phyloP scores from a whole-genome alignment of 1,139 yeast genomes.

The Geotrichum reessii region DNA sequence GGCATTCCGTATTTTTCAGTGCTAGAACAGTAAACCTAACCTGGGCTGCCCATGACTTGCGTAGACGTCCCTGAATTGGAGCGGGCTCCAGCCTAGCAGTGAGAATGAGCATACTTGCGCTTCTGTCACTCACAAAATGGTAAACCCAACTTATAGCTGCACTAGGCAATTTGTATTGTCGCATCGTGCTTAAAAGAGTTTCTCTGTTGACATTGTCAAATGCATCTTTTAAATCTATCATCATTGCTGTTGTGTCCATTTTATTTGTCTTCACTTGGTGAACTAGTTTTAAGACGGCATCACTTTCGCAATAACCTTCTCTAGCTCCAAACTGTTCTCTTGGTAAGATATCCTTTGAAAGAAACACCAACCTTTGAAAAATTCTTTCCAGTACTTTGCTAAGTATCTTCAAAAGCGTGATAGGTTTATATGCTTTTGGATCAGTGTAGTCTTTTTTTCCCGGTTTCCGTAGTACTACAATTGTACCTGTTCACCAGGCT shows the following conservation, averaged over 20 bases:
- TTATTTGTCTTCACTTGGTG: not conserved
- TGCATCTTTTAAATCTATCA: slow-evolving; percentile 22
- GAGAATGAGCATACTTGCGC: slow-evolving; percentile 1
- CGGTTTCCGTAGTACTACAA: slow-evolving; percentile 12
- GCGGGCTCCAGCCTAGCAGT: too few species aligned
- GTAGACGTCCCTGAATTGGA: too few species aligned
- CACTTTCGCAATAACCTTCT: slow-evolving; percentile 16
- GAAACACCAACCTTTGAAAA: slow-evolving; percentile 8
- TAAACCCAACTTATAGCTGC: slow-evolving; percentile 11
- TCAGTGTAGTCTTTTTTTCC: slow-evolving; percentile 4
- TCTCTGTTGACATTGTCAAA: slow-evolving; percentile 21
- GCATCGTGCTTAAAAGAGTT: slow-evolving; percentile 14
- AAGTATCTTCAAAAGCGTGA: slow-evolving; percentile 17
- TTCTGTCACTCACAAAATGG: slow-evolving; percentile 11
- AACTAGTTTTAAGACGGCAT: slow-evolving; percentile 13
- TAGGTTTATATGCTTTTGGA: slow-evolving; percentile 18
- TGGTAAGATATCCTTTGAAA: slow-evolving; percentile 9
- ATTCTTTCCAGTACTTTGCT: slow-evolving; percentile 19
- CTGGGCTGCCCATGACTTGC: too few species aligned
- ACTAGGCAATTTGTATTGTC: not conserved
- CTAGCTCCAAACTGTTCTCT: slow-evolving; percentile 17
- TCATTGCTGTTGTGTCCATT: slow-evolving; percentile 1
- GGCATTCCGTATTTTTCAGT: too few species aligned
- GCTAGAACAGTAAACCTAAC: too few species aligned
- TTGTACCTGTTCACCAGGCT: slow-evolving; percentile 3